phyloP scores from a whole-genome alignment of 352 stramenopile genomes.

The Thraustochytrium sp. region DNA sequence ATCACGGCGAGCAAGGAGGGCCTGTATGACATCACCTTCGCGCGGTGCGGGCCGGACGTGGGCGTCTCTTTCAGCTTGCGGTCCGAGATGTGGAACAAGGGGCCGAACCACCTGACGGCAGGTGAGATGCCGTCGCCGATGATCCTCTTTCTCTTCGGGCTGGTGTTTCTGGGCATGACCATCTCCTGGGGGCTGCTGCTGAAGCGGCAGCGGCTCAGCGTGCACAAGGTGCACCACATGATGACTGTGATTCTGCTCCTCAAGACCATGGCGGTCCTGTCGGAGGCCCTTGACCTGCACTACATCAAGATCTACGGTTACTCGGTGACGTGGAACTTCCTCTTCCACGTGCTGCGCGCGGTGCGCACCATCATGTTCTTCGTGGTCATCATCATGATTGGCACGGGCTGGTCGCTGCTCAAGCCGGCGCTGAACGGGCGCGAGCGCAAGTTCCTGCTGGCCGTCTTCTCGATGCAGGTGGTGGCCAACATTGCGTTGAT shows the following conservation, averaged over 20 bases:
- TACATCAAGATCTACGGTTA: slow-evolving; percentile 89
- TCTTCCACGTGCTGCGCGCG: slow-evolving; percentile 91
- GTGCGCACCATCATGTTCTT: slow-evolving; percentile 94
- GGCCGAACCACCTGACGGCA: slow-evolving; percentile 71
- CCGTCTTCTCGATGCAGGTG: slow-evolving; percentile 82
- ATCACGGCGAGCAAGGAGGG: slow-evolving; percentile 54
- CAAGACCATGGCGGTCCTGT: slow-evolving; percentile 85
- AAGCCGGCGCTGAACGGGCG: slow-evolving; percentile 86
- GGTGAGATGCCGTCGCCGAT: slow-evolving; percentile 70
- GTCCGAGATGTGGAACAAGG: slow-evolving; percentile 69
- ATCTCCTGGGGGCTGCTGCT: slow-evolving; percentile 57
- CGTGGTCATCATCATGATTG: slow-evolving; percentile 92
- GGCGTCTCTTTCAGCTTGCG: slow-evolving; percentile 61
- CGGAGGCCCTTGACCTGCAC: slow-evolving; percentile 87
- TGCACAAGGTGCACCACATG: slow-evolving; percentile 89
- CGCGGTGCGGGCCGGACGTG: slow-evolving; percentile 56
- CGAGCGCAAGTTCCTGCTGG: slow-evolving; percentile 88
- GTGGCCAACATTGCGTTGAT: slow-evolving; percentile 90
- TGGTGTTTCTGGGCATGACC: slow-evolving; percentile 62
- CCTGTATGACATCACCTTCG: slow-evolving; percentile 80
- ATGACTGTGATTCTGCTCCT: slow-evolving; percentile 86
- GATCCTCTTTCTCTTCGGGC: slow-evolving; percentile 70
- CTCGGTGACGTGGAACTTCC: slow-evolving; percentile 78
- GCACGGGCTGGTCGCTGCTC: slow-evolving; percentile 90
- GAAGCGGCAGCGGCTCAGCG: slow-evolving; percentile 52